Base-by-base conservation (phyloP, 1,284 basidiomycete genomes). In the Volvariella surrecta region DNA sequence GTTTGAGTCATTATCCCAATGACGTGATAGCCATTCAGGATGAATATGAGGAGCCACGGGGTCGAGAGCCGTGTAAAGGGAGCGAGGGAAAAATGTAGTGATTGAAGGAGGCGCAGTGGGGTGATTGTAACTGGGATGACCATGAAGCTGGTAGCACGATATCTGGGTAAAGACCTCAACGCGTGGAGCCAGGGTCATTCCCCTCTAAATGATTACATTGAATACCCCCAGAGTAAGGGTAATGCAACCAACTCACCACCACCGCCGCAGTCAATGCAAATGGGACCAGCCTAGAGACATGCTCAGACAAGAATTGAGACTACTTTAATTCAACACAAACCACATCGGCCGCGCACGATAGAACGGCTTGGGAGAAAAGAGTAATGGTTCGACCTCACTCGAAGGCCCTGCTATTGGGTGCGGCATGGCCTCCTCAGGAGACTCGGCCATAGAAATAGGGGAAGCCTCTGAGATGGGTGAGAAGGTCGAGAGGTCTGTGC, bases 141-240 rank as follows among this genome's bases (percentile, higher is more conserved):
- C 60, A 37, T 76, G 70, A 32, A 82, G 54, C 15, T 66, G 64
- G 48, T 74, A 70, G 62, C 84, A 88, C 2, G 85, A 76, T 32
- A 88, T 66, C 52, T 85, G 78, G n/a, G 81, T 86, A 62, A 75
- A 84, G 24, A 88, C 76, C 62, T 87, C 79, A 15, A 88, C 75
- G 40, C 84, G 74, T 32, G 84, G 79, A 7, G 83, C 83, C 35
- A 84, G 60, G 4, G 84, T 87, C 80, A 88, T 86, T 43, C 82
- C 82, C 37, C 82, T 80, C 84, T 87, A 53, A 30, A 43, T 41
- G 28, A 40, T 40, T 19, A 39, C 22, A 42, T 32, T 48, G 48
- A 46, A 49, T 44, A 32, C 42, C 37, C 22, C 19, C 19, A 44
- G 22, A 24, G 45, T 21, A 42, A 31, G 35, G 31, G 22, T 16